phyloP scores from a whole-genome alignment of 352 stramenopile genomes.

The Salisapilia sapeloensis region DNA sequence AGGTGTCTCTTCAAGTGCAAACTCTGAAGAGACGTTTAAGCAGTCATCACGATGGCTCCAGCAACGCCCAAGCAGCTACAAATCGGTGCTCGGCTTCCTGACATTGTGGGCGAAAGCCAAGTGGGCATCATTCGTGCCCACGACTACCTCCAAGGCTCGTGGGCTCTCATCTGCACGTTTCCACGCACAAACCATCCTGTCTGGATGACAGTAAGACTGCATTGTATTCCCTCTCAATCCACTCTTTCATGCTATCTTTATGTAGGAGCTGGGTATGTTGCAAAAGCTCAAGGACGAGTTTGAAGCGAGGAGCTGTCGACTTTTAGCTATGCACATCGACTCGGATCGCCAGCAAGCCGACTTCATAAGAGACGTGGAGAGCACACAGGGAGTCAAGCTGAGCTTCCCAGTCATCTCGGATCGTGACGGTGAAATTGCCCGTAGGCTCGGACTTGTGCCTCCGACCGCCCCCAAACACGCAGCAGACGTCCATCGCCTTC shows the following conservation, averaged over 20 bases:
- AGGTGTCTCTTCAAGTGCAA: neutral
- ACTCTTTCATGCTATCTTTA: too few species aligned
- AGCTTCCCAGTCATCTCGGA: constrained; percentile 56
- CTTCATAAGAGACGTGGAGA: constrained; percentile 61
- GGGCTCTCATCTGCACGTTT: constrained; percentile 55
- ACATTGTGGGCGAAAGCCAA: constrained; percentile 53
- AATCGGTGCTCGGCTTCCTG: constrained; percentile 49
- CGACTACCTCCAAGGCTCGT: constrained; percentile 54
- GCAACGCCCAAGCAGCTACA: constrained; percentile 22
- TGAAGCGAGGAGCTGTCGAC: constrained; percentile 45
- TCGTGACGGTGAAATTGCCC: constrained; percentile 40
- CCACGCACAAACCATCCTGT: constrained; percentile 52
- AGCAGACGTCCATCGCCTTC: constrained; percentile 28
- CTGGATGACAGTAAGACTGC: constrained; percentile 23
- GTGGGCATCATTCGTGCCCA: constrained; percentile 48
- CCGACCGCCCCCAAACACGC: constrained; percentile 20
- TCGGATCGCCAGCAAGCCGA: constrained; percentile 18
- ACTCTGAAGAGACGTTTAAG: neutral
- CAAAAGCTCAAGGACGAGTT: constrained; percentile 72
- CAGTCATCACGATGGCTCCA: constrained; percentile 3
- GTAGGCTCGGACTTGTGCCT: constrained; percentile 27
- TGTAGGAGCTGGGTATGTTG: constrained; percentile 44
- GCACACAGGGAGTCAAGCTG: constrained; percentile 65
- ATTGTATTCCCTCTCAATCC: neutral
- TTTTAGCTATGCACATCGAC: constrained; percentile 30